Percentiles rank a stretch among this genome's conserved stretches.
Conservation (phyloP, 306 rosid genomes). For the Vicia sativa region DNA sequence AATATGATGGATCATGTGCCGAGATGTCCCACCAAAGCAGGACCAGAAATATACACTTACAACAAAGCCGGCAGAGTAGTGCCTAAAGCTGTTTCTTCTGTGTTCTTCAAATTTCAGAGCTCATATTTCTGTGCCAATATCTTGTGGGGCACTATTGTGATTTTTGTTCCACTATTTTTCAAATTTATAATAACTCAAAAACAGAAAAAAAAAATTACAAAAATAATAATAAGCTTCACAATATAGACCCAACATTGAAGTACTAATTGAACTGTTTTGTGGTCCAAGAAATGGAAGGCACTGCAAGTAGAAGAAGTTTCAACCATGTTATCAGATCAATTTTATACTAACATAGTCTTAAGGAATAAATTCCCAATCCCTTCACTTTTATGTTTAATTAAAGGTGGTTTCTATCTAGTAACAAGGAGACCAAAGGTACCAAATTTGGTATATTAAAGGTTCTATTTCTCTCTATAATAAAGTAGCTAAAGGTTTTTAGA, state of each 20-base stretch:
- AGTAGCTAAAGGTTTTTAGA: conserved; percentile 59
- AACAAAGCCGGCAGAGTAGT: conserved; percentile 15
- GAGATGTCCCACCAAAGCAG: conserved; percentile 26
- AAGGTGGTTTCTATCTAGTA: conserved; percentile 45
- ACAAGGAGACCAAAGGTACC: conserved; percentile 69
- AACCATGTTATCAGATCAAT: not conserved
- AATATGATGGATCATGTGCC: conserved; percentile 9
- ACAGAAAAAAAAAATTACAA: not conserved
- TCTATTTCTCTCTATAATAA: conserved; percentile 44
- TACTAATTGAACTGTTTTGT: conserved; percentile 14
- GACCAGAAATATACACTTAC: not conserved
- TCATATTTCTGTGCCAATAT: not conserved
- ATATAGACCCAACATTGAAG: conserved; percentile 1
- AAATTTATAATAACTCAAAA: too few species aligned
- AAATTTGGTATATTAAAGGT: conserved; percentile 47
- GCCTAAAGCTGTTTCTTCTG: conserved; percentile 19
- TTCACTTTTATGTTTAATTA: conserved; percentile 52
- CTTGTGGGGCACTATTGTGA: not conserved
- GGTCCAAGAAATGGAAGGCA: conserved; percentile 35
- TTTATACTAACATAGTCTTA: conserved; percentile 29
- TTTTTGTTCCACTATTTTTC: not conserved
- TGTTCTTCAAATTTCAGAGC: conserved; percentile 20
- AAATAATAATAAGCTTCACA: not conserved
- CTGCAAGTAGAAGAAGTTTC: conserved; percentile 15
- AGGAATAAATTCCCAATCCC: conserved; percentile 43